A percentile compares a stretch with the other conserved stretches of the same genome.
Conservation (phyloP, 768 basidiomycete species). For the Zangia roseola region DNA sequence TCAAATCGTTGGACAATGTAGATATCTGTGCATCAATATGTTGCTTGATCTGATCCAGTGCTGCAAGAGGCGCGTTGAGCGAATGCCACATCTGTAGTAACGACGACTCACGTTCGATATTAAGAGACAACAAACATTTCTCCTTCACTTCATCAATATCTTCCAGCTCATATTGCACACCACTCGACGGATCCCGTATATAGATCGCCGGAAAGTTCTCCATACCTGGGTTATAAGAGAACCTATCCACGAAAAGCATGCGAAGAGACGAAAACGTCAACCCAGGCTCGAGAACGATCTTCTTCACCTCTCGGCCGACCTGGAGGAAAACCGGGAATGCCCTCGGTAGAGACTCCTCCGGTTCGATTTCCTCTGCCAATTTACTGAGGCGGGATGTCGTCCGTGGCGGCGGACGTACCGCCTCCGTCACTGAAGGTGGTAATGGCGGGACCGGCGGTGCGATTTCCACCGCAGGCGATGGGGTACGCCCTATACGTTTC, state of each 20-base stretch:
- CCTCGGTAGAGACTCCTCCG: conserved; percentile 14
- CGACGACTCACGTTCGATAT: conserved; percentile 86
- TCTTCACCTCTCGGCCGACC: conserved; percentile 88
- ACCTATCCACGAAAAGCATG: conserved; percentile 91
- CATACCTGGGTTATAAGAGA: conserved; percentile 89
- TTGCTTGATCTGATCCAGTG: conserved; percentile 97
- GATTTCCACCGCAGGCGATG: conserved; percentile 27
- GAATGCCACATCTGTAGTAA: conserved; percentile 2
- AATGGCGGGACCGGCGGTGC: conserved; percentile 46
- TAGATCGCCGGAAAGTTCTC: conserved; percentile 96
- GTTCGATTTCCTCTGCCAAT: conserved; percentile 19
- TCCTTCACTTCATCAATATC: conserved; percentile 91
- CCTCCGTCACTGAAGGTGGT: conserved; percentile 47
- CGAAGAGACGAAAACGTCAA: conserved; percentile 74
- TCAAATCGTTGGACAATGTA: conserved; percentile 80
- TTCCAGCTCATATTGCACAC: conserved; percentile 94
- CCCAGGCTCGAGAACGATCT: conserved; percentile 67
- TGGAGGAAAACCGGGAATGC: conserved; percentile 81
- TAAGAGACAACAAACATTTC: conserved; percentile 84
- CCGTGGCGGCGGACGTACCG: conserved; percentile 14
- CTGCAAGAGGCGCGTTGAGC: conserved; percentile 40
- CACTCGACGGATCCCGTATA: conserved; percentile 87
- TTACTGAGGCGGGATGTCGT: conserved; percentile 11
- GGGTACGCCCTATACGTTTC: conserved; percentile 37
- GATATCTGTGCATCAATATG: conserved; percentile 94